Conservation (phyloP, 768 basidiomycete species). For the Phanerochaete carnosa region DNA sequence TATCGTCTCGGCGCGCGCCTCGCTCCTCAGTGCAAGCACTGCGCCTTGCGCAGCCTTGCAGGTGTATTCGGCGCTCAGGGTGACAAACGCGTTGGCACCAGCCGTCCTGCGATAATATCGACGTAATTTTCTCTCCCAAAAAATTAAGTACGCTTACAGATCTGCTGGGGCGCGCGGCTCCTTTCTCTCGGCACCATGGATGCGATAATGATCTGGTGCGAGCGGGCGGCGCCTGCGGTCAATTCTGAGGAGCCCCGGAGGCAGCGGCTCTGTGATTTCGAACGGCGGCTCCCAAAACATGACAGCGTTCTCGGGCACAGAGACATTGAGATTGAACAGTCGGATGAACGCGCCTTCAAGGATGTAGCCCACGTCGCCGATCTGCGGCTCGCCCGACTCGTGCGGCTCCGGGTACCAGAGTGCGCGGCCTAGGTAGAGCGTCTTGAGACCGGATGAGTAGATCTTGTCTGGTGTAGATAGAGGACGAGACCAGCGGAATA, state of each 20-base stretch:
- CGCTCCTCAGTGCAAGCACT: too few species aligned
- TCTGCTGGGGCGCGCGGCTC: not conserved
- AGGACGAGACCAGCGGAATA: not conserved
- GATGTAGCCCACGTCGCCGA: constrained; percentile 8
- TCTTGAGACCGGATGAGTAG: too few species aligned
- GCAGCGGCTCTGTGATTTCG: not conserved
- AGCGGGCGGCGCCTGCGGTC: not conserved
- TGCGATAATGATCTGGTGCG: not conserved
- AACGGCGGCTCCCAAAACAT: not conserved
- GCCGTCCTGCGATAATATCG: not conserved
- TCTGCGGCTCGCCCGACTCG: not conserved
- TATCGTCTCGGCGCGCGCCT: too few species aligned
- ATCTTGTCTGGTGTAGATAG: too few species aligned
- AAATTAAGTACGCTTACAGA: not conserved
- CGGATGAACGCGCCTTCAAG: constrained; percentile 5
- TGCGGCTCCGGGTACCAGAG: constrained; percentile 7
- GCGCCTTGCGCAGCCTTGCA: not conserved
- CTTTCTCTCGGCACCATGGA: not conserved
- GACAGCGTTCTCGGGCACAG: not conserved
- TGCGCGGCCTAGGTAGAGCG: not conserved
- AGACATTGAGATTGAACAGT: constrained; percentile 5
- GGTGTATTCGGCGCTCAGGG: not conserved
- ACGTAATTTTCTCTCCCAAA: not conserved
- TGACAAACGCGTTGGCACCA: not conserved
- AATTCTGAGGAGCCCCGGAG: not conserved